Conservation (phyloP, 306 rosid species). For the Geum urbanum region DNA sequence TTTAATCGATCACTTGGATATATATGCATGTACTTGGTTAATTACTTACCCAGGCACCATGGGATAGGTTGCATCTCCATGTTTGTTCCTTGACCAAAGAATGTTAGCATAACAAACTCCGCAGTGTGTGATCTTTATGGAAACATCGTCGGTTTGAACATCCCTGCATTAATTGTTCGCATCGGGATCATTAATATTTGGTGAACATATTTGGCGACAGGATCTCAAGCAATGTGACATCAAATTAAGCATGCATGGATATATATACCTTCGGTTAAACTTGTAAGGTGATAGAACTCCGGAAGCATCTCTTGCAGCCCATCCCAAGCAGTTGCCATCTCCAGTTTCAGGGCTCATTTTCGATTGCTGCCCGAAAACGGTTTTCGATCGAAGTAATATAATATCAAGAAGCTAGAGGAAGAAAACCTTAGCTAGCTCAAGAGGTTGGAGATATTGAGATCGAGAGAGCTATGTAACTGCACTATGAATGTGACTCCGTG, state of each 20-base stretch:
- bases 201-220: not conserved
- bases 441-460: too few relatives aligned
- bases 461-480: too few relatives aligned
- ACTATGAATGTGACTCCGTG: too few relatives aligned
- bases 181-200: not conserved
- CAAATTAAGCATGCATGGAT: not conserved
- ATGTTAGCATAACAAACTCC: conserved; percentile 78
- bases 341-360: conserved; percentile 7
- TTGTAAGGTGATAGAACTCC: conserved; percentile 20
- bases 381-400: not conserved
- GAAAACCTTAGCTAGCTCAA: not conserved
- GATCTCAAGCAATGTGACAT: too few relatives aligned
- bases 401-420: not conserved
- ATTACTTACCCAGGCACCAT: conserved; percentile 62
- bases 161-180: conserved; percentile 29
- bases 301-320: conserved; percentile 29
- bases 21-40: not conserved
- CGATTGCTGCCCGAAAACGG: not conserved
- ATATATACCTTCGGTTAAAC: conserved; percentile 14
- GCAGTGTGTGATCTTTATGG: conserved; percentile 59
- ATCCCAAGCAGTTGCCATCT: conserved; percentile 19
- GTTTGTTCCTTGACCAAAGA: conserved; percentile 44
- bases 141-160: conserved; percentile 52
- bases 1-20: not conserved
- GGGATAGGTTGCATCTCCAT: conserved; percentile 55